Percentiles rank a stretch among this genome's conserved stretches.
Conservation (phyloP, 495 filamentous ascomycete species). For the Glarea lozoyensis region DNA sequence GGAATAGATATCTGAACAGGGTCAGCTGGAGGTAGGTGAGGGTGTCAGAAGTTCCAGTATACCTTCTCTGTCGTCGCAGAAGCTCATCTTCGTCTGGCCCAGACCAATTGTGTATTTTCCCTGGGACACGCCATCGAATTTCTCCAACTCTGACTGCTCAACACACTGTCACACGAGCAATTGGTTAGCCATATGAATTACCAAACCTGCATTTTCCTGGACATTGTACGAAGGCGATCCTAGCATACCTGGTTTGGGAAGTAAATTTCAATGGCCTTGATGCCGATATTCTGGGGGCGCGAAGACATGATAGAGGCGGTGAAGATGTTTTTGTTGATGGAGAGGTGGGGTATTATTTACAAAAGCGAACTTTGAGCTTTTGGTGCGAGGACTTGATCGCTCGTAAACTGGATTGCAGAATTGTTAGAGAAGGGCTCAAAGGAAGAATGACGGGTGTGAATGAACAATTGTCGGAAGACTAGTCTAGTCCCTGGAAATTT, state of each 20-base stretch:
- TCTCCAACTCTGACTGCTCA: conserved; percentile 90
- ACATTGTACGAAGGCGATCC: too few species aligned
- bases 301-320: conserved; percentile 57
- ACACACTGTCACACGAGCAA: conserved; percentile 62
- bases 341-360: conserved; percentile 2
- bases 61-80: conserved; percentile 99
- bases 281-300: conserved; percentile 93
- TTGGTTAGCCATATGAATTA: conserved; percentile 15
- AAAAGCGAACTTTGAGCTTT: not conserved
- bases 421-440: too few species aligned
- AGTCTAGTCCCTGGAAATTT: too few species aligned
- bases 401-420: too few species aligned
- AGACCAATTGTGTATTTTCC: conserved; percentile 99
- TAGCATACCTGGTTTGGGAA: conserved; percentile 82
- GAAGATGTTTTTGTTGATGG: conserved; percentile 1
- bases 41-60: conserved; percentile 22
- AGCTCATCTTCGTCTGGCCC: conserved; percentile 99
- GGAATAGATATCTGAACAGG: conserved; percentile 85
- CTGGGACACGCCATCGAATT: conserved; percentile 89
- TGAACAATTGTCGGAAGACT: too few species aligned
- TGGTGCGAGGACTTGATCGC: too few species aligned
- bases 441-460: too few species aligned
- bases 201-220: too few species aligned
- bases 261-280: conserved; percentile 99
- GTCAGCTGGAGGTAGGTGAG: conserved; percentile 11